phyloP scores from a whole-genome alignment of 352 stramenopile species.

The Globisporangium nodosum region DNA sequence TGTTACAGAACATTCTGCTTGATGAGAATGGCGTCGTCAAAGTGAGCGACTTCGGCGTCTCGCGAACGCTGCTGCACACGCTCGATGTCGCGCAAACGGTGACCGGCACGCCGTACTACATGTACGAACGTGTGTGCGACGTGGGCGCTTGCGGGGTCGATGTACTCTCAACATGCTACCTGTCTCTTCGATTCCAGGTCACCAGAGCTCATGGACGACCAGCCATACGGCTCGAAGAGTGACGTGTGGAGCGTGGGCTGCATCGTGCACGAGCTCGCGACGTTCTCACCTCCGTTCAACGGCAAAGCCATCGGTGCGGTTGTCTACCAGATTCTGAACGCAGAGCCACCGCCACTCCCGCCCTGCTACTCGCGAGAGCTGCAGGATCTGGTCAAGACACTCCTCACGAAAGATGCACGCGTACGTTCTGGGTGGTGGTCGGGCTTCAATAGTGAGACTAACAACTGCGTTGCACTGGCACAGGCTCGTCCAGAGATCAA shows the following conservation, averaged over 20 bases:
- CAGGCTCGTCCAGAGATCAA: constrained; percentile 22
- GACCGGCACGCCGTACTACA: constrained; percentile 73
- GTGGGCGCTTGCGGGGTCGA: not conserved
- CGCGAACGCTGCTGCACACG: constrained; percentile 33
- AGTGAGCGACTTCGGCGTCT: constrained; percentile 68
- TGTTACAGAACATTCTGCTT: constrained; percentile 43
- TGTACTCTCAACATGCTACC: not conserved
- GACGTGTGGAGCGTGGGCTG: constrained; percentile 86
- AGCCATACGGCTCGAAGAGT: constrained; percentile 56
- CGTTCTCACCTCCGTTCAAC: constrained; percentile 51
- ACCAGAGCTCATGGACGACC: constrained; percentile 68
- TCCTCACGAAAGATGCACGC: constrained; percentile 41
- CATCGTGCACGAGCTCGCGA: constrained; percentile 73
- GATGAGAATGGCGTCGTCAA: constrained; percentile 58
- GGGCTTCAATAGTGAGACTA: not conserved
- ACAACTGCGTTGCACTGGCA: not conserved
- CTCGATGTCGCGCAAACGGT: constrained; percentile 46
- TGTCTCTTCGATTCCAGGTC: constrained; percentile 24
- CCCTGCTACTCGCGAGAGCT: constrained; percentile 25
- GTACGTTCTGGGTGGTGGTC: constrained; percentile 11
- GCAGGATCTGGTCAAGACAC: constrained; percentile 15
- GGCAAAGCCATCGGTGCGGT: constrained; percentile 51
- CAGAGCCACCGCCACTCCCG: constrained; percentile 22
- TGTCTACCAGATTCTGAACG: constrained; percentile 46
- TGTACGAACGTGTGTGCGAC: constrained; percentile 23